Percentiles rank a stretch among this genome's conserved stretches.
phyloP scores from a whole-genome alignment of 345 rosid species.

The Durio zibethinus region DNA sequence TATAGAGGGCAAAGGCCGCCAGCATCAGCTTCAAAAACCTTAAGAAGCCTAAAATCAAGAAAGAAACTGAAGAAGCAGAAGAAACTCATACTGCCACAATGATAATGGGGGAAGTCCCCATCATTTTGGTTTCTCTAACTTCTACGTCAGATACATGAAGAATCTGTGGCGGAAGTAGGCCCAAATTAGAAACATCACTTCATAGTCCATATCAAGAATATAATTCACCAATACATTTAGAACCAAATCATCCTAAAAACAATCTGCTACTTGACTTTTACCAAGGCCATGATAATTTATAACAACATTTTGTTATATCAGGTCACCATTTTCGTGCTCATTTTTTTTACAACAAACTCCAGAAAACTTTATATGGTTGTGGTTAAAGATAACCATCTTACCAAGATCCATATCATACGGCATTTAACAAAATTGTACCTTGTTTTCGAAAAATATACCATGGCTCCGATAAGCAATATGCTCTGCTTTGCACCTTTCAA shows the following conservation, averaged over 20 bases:
- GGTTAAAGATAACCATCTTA: neutral
- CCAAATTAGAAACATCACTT: neutral
- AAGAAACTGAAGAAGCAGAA: neutral
- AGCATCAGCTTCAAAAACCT: neutral
- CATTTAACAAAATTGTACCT: neutral
- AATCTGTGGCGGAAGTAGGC: conserved; percentile 44
- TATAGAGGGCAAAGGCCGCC: neutral
- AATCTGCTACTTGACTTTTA: neutral
- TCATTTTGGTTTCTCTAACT: conserved; percentile 83
- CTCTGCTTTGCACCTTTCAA: conserved; percentile 77
- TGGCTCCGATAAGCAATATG: conserved; percentile 59
- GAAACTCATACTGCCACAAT: conserved; percentile 55
- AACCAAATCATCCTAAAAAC: neutral
- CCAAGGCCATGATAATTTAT: neutral
- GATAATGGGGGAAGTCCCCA: conserved; percentile 82
- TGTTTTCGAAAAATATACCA: conserved; percentile 20
- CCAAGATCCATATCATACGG: neutral
- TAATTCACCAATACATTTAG: neutral
- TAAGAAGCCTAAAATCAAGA: neutral
- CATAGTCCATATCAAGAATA: conserved; percentile 14
- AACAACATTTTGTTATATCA: neutral
- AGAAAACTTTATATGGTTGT: neutral
- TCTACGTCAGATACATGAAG: conserved; percentile 88
- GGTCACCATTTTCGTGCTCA: neutral
- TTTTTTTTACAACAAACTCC: neutral